Conservation (phyloP, 306 rosid species). For the Arachis hypogaea region DNA sequence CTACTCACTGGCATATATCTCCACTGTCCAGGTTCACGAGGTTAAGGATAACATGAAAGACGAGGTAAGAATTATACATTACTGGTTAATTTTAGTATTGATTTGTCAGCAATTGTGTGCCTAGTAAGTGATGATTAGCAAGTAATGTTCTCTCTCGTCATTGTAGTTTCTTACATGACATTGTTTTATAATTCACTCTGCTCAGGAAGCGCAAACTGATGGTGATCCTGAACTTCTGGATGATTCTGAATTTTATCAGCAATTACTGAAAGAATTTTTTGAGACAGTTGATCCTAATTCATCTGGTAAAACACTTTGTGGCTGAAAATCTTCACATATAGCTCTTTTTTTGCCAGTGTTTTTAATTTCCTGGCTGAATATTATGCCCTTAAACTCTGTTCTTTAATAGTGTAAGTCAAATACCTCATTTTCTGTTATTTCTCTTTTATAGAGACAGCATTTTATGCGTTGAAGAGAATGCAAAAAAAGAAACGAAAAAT, state of each 20-base stretch:
- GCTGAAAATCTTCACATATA: background rate
- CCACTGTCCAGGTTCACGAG: constrained; percentile 51
- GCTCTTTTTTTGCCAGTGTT: background rate
- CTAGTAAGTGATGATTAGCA: background rate
- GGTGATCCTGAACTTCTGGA: constrained; percentile 85
- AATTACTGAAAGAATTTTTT: constrained; percentile 79
- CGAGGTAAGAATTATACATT: constrained; percentile 46
- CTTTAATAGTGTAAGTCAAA: background rate
- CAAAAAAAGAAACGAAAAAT: constrained; percentile 86
- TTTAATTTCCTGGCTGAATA: constrained; percentile 1
- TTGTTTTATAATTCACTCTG: constrained; percentile 28
- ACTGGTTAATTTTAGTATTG: constrained; percentile 16
- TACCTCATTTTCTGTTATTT: constrained; percentile 35
- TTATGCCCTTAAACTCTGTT: background rate
- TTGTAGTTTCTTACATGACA: constrained; percentile 11
- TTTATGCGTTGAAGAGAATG: constrained; percentile 65
- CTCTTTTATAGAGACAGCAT: constrained; percentile 56
- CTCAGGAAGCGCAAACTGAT: constrained; percentile 57
- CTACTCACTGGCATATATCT: constrained; percentile 33
- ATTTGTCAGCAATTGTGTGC: constrained; percentile 6
- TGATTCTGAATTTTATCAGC: constrained; percentile 90
- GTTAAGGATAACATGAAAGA: constrained; percentile 35
- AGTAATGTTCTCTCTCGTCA: constrained; percentile 13
- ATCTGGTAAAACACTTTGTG: constrained; percentile 55
- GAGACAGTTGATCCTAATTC: constrained; percentile 83